phyloP scores from a whole-genome alignment of 805 yeast genomes.

The Metschnikowia amazonensis region DNA sequence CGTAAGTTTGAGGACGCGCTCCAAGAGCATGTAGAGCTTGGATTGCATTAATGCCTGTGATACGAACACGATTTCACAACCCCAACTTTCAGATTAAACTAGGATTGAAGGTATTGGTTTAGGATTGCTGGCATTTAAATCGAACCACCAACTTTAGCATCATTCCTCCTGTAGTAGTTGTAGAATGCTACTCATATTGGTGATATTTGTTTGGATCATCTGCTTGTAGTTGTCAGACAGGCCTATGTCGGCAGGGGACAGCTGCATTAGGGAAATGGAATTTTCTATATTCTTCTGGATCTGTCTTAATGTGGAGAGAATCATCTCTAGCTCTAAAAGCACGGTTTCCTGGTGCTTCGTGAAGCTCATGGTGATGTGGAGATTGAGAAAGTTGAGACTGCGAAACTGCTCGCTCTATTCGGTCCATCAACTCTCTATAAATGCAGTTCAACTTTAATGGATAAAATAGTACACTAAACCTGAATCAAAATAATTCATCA shows the following conservation, averaged over 20 bases:
- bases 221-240: constrained; percentile 12
- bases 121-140: no score
- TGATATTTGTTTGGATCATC: constrained; percentile 19
- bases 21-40: not conserved
- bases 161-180: constrained; percentile 7
- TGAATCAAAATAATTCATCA: no score
- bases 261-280: constrained; percentile 23
- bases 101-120: no score
- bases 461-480: no score
- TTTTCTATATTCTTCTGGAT: constrained; percentile 27
- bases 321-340: constrained; percentile 32
- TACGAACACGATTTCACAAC: no score
- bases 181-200: constrained; percentile 18
- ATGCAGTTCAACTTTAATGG: no score
- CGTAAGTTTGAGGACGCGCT: constrained; percentile 2
- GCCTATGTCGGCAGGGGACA: not conserved
- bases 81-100: no score
- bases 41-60: not conserved
- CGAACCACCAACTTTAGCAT: not conserved
- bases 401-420: not conserved
- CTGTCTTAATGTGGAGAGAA: constrained; percentile 28
- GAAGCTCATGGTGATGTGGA: not conserved
- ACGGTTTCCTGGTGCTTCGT: constrained; percentile 23
- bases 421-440: no score
- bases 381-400: not conserved